These are phyloP conservation scores for Rhododendron molle DNA, from an alignment of 148 eudicot genomes.

Conservation along the genomic window DNA sequence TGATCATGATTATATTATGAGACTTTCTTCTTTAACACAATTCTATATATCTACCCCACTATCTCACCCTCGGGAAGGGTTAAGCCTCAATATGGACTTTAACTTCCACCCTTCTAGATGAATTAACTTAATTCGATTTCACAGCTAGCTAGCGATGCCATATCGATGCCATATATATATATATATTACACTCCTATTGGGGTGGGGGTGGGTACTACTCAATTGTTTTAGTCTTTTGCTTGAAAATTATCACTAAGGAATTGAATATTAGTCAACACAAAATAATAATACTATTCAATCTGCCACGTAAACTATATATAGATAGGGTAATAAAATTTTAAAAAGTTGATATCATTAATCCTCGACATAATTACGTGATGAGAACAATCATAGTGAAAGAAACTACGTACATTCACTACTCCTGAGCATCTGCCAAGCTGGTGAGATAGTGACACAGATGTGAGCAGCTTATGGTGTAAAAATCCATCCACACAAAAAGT, in stretches of 20 bases:
- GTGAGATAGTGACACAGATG: not conserved
- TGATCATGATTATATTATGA: not conserved
- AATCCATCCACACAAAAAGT: too few relatives aligned
- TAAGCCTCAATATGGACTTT: not conserved
- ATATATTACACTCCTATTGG: not conserved
- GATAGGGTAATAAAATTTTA: not conserved
- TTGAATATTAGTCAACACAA: not conserved
- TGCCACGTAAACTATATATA: not conserved
- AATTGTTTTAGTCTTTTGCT: not conserved
- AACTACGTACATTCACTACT: not conserved
- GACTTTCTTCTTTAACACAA: not conserved
- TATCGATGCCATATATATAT: not conserved
- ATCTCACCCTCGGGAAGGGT: not conserved
- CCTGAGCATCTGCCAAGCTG: not conserved
- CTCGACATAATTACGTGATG: not conserved
- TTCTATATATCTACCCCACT: not conserved
- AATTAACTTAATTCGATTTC: not conserved
- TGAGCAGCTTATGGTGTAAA: too few relatives aligned
- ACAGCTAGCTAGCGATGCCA: not conserved
- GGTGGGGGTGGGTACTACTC: not conserved
- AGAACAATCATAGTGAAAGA: not conserved
- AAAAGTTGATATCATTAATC: not conserved
- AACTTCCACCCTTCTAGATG: conserved; percentile 8
- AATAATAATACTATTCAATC: not conserved
- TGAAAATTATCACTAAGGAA: not conserved